Evolutionary conservation across 1,139 yeast species (phyloP).

Genomic region (Blastobotrys persicus): DNA sequence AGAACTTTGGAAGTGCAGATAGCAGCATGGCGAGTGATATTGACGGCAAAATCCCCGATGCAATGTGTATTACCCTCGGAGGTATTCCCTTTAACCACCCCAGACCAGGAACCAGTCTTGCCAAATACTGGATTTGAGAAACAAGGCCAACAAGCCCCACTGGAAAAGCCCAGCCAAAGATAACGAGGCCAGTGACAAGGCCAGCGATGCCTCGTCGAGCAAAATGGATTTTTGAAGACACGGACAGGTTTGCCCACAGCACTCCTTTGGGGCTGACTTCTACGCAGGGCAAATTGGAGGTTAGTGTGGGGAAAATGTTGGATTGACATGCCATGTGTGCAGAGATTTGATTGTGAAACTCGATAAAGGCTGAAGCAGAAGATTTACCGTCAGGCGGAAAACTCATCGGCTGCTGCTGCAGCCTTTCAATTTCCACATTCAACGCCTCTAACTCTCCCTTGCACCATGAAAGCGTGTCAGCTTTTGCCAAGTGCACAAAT

Average conservation of each 20-base stretch:
- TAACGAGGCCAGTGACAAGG: conserved; percentile 52
- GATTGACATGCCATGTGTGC: conserved; percentile 36
- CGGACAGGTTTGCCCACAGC: conserved; percentile 32
- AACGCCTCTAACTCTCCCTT: conserved; percentile 29
- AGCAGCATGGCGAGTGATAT: conserved; percentile 63
- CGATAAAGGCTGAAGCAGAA: conserved; percentile 34
- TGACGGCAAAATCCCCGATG: conserved; percentile 77
- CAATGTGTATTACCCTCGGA: conserved; percentile 52
- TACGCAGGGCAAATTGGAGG: conserved; percentile 17
- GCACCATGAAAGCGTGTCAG: conserved; percentile 27
- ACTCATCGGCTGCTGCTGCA: conserved; percentile 23
- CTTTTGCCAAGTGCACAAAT: conserved; percentile 16
- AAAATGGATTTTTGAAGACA: background rate
- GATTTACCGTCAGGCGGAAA: conserved; percentile 17
- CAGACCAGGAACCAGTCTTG: conserved; percentile 58
- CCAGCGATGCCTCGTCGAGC: conserved; percentile 45
- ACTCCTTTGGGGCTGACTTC: conserved; percentile 33
- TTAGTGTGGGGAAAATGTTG: conserved; percentile 21
- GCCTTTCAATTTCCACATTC: conserved; percentile 27
- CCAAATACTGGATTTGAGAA: conserved; percentile 67
- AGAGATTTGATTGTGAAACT: conserved; percentile 31
- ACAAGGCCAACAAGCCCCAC: conserved; percentile 80
- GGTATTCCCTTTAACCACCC: conserved; percentile 66
- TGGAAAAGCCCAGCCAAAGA: conserved; percentile 82
- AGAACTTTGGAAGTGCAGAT: conserved; percentile 69